Evolutionary conservation across 805 yeast species (phyloP).

Genomic region (Metschnikowia lunata): DNA sequence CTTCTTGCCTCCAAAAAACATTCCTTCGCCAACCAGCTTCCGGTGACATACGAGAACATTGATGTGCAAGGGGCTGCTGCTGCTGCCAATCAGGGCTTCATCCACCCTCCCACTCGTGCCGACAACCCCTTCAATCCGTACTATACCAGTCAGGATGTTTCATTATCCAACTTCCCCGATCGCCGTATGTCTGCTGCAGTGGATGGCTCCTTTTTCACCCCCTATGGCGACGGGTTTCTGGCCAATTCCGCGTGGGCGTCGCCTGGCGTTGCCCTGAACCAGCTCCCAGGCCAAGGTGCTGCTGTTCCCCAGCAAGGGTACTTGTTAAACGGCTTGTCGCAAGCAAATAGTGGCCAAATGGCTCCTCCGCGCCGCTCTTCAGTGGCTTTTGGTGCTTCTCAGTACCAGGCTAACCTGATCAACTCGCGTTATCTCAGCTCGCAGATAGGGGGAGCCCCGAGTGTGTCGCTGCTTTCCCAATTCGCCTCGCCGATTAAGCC

Average conservation of each 20-base stretch:
- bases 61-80: constrained; percentile 21
- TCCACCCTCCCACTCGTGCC: constrained; percentile 43
- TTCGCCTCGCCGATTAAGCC: constrained; percentile 2
- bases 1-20: constrained; percentile 26
- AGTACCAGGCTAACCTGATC: constrained; percentile 16
- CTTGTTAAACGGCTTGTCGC: background rate
- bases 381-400: constrained; percentile 21
- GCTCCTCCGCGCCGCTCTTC: constrained; percentile 16
- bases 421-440: constrained; percentile 11
- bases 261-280: constrained; percentile 1
- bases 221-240: constrained; percentile 12
- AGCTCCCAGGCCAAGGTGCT: background rate
- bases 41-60: constrained; percentile 47
- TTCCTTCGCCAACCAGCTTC: constrained; percentile 41
- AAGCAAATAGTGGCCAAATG: background rate
- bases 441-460: constrained; percentile 7
- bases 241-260: constrained; percentile 1
- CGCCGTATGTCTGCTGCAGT: constrained; percentile 38
- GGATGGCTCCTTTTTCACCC: constrained; percentile 23
- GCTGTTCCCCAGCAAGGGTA: constrained; percentile 1
- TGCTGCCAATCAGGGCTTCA: constrained; percentile 15
- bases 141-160: constrained; percentile 36
- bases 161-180: constrained; percentile 23
- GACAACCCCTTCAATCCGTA: constrained; percentile 44
- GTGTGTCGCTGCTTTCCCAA: background rate